Evolutionary conservation across 257 asterid genomes (phyloP).

Genomic region (Penstemon eatonii): DNA sequence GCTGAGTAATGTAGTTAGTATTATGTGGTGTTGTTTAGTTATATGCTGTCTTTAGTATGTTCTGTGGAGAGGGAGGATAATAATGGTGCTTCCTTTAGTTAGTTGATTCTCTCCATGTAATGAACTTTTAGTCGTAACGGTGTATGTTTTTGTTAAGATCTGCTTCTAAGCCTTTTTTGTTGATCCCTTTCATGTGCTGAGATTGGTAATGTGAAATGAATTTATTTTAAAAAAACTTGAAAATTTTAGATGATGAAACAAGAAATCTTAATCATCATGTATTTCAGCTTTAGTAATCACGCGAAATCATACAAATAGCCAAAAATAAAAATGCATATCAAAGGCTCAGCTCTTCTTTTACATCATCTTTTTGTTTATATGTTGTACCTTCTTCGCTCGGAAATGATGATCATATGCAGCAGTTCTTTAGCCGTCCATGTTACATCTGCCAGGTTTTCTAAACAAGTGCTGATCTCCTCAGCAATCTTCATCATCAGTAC

Average conservation of each 20-base stretch:
- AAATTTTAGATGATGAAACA: not conserved
- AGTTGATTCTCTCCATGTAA: slow-evolving; percentile 11
- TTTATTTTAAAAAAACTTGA: too few relatives aligned
- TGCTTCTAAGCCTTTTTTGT: not conserved
- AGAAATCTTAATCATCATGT: not conserved
- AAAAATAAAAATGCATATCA: not conserved
- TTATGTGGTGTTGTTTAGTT: not conserved
- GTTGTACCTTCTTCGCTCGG: slow-evolving; percentile 26
- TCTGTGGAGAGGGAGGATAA: slow-evolving; percentile 1
- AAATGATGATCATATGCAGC: slow-evolving; percentile 37
- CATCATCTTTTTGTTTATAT: not conserved
- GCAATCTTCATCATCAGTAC: slow-evolving; percentile 47
- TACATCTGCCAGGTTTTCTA: slow-evolving; percentile 48
- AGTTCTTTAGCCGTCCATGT: slow-evolving; percentile 80
- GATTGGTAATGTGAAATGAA: not conserved
- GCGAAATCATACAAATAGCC: not conserved
- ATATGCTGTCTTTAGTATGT: slow-evolving; percentile 15
- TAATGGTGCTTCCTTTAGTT: slow-evolving; percentile 13
- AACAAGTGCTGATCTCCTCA: slow-evolving; percentile 41
- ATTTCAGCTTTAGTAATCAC: not conserved
- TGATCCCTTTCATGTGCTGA: not conserved
- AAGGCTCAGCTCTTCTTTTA: not conserved
- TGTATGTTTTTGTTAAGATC: slow-evolving; percentile 2
- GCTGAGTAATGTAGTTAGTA: slow-evolving; percentile 4
- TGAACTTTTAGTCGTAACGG: not conserved